Evolutionary conservation across 2,329 filamentous ascomycete species (phyloP), one percentile per base, ranked within the genome.

Genomic region (Penicillium sp.): DNA sequence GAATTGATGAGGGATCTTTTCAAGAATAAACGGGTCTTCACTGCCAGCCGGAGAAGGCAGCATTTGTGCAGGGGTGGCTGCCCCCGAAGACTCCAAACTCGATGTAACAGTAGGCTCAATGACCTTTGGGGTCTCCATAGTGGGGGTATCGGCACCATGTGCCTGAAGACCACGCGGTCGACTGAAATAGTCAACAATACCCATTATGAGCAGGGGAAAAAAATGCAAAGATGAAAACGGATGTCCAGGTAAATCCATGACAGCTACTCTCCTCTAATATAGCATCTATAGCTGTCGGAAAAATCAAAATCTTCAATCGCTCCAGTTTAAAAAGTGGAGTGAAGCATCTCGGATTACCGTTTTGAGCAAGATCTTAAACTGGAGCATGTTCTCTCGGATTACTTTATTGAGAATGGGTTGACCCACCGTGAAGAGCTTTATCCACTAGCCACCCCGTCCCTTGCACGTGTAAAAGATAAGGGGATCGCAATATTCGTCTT

Each of bases 1-100:
- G 27, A 73, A 64, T 38, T 73, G 68, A 21, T 63, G 44, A 3
- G 58, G 59, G 16, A 62, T 38, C 46, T 59, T 63, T 31, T 63
- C 64, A n/a, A 67, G 50, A 1, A 55, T 50, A 9, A 63, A 43
- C 9, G 56, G 45, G n/a, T 60, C 54, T 11, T 66, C 54, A 16
- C 55, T 63, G 1, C 56, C 64, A 18, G 48, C 54, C 3, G 61
- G 57, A 1, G 64, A 64, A 3, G 48, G 44, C 8, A 65, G 27
- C 13, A 55, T 55, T 5, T 55, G 55, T 2, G 60, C 57, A 29
- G 59, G 50, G 11, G 61, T 56, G 4, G 53, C 58, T 24, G 45
- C 44, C 14, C 54, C 51, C 3, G 56, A 53, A 13, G 53, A 57
- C 7, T 58, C 55, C 4, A 50, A 48, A 14, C 49, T 60, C 3